phyloP scores from a whole-genome alignment of 306 rosid species.

The Mimosa bimucronata region DNA sequence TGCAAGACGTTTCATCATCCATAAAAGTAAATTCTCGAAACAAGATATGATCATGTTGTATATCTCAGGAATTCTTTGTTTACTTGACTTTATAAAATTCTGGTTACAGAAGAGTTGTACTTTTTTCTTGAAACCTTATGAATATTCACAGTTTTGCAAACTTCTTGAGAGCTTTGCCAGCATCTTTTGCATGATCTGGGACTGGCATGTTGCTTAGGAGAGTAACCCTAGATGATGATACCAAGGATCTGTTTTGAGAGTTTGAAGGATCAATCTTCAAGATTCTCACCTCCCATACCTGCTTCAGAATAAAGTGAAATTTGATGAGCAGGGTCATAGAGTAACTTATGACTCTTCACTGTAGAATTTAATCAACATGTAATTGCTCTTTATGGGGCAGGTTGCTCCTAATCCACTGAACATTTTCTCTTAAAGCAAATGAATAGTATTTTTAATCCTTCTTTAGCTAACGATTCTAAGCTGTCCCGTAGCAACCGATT shows the following conservation, averaged over 20 bases:
- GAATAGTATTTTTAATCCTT: not conserved
- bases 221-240: conserved; percentile 77
- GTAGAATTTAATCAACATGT: no score
- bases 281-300: conserved; percentile 84
- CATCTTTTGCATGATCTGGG: conserved; percentile 69
- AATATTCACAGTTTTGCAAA: conserved; percentile 51
- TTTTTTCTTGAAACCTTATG: not conserved
- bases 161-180: conserved; percentile 53
- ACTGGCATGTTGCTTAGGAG: conserved; percentile 72
- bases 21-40: not conserved
- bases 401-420: not conserved
- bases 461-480: not conserved
- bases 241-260: conserved; percentile 47
- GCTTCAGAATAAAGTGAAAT: conserved; percentile 14
- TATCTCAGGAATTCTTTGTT: not conserved
- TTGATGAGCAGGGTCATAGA: not conserved
- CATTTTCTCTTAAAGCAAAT: no score
- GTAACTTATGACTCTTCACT: not conserved
- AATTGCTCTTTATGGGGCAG: not conserved
- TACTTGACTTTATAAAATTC: no score
- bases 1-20: not conserved
- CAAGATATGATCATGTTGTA: conserved; percentile 1
- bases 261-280: conserved; percentile 73
- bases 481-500: not conserved
- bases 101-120: conserved; percentile 6